These are phyloP conservation scores for Lenwebbia sp. DNA, from an alignment of 345 rosid species.

Conservation along the genomic window DNA sequence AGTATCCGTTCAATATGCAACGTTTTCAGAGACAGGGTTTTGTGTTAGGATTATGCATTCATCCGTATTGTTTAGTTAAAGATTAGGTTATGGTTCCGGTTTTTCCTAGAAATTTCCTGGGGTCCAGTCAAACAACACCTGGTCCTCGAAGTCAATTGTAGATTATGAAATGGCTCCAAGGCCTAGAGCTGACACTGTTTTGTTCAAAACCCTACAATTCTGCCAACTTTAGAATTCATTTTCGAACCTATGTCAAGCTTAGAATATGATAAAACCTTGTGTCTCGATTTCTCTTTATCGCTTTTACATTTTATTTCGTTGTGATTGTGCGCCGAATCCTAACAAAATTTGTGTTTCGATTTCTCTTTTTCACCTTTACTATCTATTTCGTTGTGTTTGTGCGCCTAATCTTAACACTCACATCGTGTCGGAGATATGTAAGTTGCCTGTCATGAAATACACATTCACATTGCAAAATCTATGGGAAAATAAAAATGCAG, in stretches of 20 bases:
- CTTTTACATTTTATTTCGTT: no score
- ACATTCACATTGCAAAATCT: no score
- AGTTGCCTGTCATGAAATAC: no score
- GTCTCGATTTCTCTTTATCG: no score
- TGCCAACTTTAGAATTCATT: neutral
- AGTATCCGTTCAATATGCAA: no score
- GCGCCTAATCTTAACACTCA: no score
- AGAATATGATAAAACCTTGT: neutral
- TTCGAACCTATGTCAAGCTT: neutral
- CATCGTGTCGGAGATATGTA: no score
- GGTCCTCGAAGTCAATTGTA: neutral
- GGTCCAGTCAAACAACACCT: neutral
- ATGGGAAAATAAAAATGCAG: no score
- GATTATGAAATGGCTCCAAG: neutral
- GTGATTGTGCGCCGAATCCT: no score
- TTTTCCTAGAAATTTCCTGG: neutral
- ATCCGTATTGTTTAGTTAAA: neutral
- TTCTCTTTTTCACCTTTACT: no score
- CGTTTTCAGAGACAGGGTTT: neutral
- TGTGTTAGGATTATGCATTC: neutral
- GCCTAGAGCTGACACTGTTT: neutral
- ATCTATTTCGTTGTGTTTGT: no score
- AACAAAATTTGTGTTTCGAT: no score
- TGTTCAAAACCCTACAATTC: neutral
- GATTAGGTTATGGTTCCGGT: neutral